Evolutionary conservation across 2,329 filamentous ascomycete species (phyloP).

Genomic region (Dothideomycetes sp.): DNA sequence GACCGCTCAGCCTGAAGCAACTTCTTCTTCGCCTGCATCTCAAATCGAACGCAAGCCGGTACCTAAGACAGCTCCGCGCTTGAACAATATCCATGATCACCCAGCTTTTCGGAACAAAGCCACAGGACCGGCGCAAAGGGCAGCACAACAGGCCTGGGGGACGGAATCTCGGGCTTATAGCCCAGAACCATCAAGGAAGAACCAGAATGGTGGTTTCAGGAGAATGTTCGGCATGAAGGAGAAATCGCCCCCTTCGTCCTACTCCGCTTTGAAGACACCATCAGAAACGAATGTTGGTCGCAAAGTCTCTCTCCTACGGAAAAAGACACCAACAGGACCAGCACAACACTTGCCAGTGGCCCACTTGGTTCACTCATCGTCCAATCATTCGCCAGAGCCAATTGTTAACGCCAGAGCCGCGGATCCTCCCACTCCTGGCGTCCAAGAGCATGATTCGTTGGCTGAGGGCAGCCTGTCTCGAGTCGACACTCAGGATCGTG

Average conservation of each 20-base stretch:
- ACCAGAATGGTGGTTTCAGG: slow-evolving; percentile 43
- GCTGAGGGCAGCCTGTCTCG: slow-evolving; percentile 42
- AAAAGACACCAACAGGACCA: slow-evolving; percentile 16
- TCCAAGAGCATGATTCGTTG: background rate
- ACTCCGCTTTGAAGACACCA: slow-evolving; percentile 11
- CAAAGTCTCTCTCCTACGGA: slow-evolving; percentile 30
- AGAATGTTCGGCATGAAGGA: slow-evolving; percentile 56
- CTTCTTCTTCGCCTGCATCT: slow-evolving; percentile 10
- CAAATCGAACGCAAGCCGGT: slow-evolving; percentile 22
- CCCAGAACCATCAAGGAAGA: slow-evolving; percentile 26
- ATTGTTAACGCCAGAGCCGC: background rate
- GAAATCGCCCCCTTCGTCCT: slow-evolving; percentile 26
- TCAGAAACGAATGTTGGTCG: slow-evolving; percentile 22
- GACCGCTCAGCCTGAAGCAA: background rate
- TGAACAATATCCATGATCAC: slow-evolving; percentile 24
- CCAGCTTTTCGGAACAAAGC: slow-evolving; percentile 27
- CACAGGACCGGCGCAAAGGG: slow-evolving; percentile 15
- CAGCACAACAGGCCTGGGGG: slow-evolving; percentile 20
- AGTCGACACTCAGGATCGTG: slow-evolving; percentile 47
- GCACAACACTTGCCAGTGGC: too few relatives aligned
- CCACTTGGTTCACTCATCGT: too few relatives aligned
- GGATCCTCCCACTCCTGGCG: background rate
- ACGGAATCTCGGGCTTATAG: slow-evolving; percentile 19
- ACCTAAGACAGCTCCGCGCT: slow-evolving; percentile 7
- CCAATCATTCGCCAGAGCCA: too few relatives aligned